Base-by-base conservation (phyloP, 306 rosid species). In the Malus domestica region DNA sequence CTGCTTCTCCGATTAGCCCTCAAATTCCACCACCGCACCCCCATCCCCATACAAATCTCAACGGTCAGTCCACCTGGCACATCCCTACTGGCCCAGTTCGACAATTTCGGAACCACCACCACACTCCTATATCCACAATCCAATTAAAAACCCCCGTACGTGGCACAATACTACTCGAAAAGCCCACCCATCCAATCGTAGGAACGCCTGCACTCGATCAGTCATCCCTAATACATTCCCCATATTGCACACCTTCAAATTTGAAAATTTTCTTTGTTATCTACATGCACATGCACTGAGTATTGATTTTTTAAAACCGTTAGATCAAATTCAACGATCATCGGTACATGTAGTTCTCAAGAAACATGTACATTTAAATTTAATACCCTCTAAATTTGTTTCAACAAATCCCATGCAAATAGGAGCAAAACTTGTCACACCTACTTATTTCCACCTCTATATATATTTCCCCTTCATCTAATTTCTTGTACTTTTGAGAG, bases 391-490 rank as follows among this genome's bases (percentile, higher is more conserved):
- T 61, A 61, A 73, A 62, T 74, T 62, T 18, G 70, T 74, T 62
- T 74, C 61, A 74, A 74, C 78, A 7, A 20, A 62, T 62, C 70
- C 78, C 78, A 45, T 30, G 46, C 60, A 45, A 74, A 44, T 74
- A 62, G 78, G 78, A 45, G 69, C 57, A 59, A 25, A 29, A 15
- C 10, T 59, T 59, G 10, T 15, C 67, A 27, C 67, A 61, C 16
- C 29, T 58, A 22, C 63, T 4, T 61, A 27, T 61, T 64, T 30
- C 55, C 67, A 8, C 40, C 38, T 38, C 58, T 60, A 59, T 60
- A 59, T 10, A 11, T 44, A 61, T 42, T 73, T 25, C 69, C 45
- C 54, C 59, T 9, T 25, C 77, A 44, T 44, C 77, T 44, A 9
- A 74, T 62, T 61, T 61, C 70, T 61, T 66, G 38, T 61, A 61